Conservation (phyloP, 139 green algal species). For the Tetradesmus lagerheimii region DNA sequence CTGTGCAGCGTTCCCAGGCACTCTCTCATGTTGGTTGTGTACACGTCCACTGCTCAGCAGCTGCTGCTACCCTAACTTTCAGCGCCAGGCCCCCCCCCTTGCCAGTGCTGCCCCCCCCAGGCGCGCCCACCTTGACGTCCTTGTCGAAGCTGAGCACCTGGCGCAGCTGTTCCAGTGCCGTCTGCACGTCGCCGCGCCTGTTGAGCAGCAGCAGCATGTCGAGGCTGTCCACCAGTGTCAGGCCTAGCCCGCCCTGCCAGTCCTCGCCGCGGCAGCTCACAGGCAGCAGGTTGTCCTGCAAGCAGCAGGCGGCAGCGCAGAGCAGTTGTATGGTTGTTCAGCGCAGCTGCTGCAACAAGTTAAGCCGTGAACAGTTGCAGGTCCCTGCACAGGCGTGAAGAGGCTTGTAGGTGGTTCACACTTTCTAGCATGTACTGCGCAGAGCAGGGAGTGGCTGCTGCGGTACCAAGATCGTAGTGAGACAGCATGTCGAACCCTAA, state of each 20-base stretch:
- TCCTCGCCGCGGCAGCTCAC: constrained; percentile 80
- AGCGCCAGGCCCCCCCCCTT: too few relatives aligned
- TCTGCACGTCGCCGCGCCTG: constrained; percentile 51
- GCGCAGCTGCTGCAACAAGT: constrained; percentile 11
- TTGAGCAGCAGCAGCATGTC: constrained; percentile 88
- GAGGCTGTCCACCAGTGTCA: constrained; percentile 89
- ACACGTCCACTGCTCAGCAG: too few relatives aligned
- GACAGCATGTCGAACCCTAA: too few relatives aligned
- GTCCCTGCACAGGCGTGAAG: neutral
- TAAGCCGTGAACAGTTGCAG: too few relatives aligned
- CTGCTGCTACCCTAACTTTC: too few relatives aligned
- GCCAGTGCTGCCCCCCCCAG: neutral
- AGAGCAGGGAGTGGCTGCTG: neutral
- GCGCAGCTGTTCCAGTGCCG: constrained; percentile 65
- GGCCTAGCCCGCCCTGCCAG: constrained; percentile 85
- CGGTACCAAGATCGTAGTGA: too few relatives aligned
- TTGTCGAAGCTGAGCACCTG: constrained; percentile 70
- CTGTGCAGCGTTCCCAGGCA: neutral
- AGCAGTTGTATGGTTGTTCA: too few relatives aligned
- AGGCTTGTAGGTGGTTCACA: neutral
- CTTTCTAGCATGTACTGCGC: neutral
- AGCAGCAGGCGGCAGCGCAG: neutral
- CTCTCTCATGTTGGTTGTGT: too few relatives aligned
- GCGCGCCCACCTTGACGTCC: constrained; percentile 53
- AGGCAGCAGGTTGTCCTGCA: constrained; percentile 86